Evolutionary conservation across 306 rosid genomes (phyloP), one percentile per base, ranked within the genome.

Genomic region (Glycyrrhiza uralensis): DNA sequence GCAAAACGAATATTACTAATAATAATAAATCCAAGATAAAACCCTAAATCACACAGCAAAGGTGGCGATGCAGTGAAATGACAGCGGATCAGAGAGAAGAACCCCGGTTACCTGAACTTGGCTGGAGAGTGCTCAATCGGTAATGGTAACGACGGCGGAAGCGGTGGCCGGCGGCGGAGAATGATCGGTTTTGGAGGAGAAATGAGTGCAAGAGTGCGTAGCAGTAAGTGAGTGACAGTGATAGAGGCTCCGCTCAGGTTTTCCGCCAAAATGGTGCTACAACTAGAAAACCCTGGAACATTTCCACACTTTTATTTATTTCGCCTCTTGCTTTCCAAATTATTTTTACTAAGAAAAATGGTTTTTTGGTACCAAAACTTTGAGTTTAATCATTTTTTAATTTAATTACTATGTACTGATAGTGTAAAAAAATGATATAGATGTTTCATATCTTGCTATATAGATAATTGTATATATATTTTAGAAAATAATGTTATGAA

Each of bases 181-280:
- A 12, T 2, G 54, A 62, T 77, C 60, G 26, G 76, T 36, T 61
- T 60, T 61, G 7, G 62, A 65, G 69, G 24, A 39, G 29, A n/a
- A n/a, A n/a, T 8, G 71, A 66, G 38, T 38, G 66, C 6, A 45
- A n/a, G 1, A 18, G 18, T 20, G 30, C 9, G 12, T 24, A 32
- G 23, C 5, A 29, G 18, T 1, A 45, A 45, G n/a, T n/a, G n/a
- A n/a, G n/a, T n/a, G n/a, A n/a, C n/a, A n/a, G n/a, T n/a, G 33
- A 59, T 4, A 0, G 49, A 1, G 24, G 2, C 30, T 65, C 12
- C 7, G 17, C 54, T 14, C 13, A 54, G 69, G 74, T 64, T 71
- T 63, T 62, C 73, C 78, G 82, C 78, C 82, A 78, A 78, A 78
- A 78, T 64, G 68, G n/a, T n/a, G n/a, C n/a, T 14, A 6, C 15